Base-by-base conservation (phyloP, 2,329 filamentous ascomycete species). In the Parastagonospora nodorum region DNA sequence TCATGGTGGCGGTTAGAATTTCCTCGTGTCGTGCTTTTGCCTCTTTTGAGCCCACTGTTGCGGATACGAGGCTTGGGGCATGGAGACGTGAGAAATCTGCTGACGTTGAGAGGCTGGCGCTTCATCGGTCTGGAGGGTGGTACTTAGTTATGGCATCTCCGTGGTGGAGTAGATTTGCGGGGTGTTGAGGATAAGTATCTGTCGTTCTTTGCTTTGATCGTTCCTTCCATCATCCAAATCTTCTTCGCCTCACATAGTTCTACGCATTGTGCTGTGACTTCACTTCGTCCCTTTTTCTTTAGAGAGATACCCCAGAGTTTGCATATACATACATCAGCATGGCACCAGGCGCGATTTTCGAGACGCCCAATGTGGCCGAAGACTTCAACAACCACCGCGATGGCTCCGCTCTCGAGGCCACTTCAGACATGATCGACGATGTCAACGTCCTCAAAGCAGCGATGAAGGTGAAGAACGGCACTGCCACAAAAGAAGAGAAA, bases 401-500 rank as follows among this genome's bases (percentile, higher is more conserved):
- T 67, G 83, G 82, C 38, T 77, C 80, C 30, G 82, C 82, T 15
- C 78, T 85, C 28, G 83, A 86, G 66, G 79, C 80, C 2, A 78
- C 80, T 9, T 84, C 82, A 8, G 84, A 86, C 61, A 77, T 81
- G 59, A 81, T 86, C 60, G 83, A 86, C 64, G 74, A 78, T 16
- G 81, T 86, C 68, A 86, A 86, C 63, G 75, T 86, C 45, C 76
- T 84, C 60, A 85, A 84, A 63, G 80, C 78, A 45, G 76, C 77
- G 46, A 67, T 84, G 61, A 79, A 80, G 57, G 74, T 76, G 58
- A 80, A 78, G 65, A 74, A 78, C 53, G 69, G 75, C 68, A 75
- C 70, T 48, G 71, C 76, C 32, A 75, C 75, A 19, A 69, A 77
- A 54, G 68, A 74, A 51, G 76, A 79, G 55, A 74, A 74, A 54